Evolutionary conservation across 257 asterid genomes (phyloP).

Genomic region (Ocimum tenuiflorum): DNA sequence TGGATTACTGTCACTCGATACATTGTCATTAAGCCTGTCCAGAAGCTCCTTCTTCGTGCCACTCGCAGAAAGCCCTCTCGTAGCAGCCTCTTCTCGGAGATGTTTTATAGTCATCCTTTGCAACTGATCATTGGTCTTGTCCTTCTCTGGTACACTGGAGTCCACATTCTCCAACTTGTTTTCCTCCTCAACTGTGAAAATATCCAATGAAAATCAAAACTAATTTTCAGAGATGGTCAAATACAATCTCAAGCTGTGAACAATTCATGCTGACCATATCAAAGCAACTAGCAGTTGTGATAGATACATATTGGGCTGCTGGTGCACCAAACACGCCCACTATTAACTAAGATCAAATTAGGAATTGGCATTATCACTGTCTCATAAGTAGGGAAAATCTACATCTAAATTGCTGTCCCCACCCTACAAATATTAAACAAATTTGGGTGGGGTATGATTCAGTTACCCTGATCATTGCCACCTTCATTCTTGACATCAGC

Average conservation of each 20-base stretch:
- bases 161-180: constrained; percentile 27
- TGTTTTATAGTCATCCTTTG: constrained; percentile 47
- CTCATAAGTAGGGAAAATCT: not conserved
- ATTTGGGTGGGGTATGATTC: not conserved
- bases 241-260: not conserved
- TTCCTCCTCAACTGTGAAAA: constrained; percentile 22
- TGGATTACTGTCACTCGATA: constrained; percentile 17
- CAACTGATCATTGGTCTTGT: constrained; percentile 39
- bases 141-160: constrained; percentile 22
- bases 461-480: constrained; percentile 32
- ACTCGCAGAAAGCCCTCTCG: constrained; percentile 35
- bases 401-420: not conserved
- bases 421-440: not conserved
- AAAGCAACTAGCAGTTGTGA: not conserved
- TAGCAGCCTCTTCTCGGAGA: constrained; percentile 54
- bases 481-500: constrained; percentile 20
- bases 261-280: not conserved
- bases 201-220: not conserved
- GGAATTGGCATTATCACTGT: not conserved
- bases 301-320: not conserved
- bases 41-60: constrained; percentile 68
- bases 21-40: constrained; percentile 40
- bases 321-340: not conserved
- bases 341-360: not conserved
- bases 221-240: not conserved